Evolutionary conservation across 805 yeast species (phyloP), one percentile per base, ranked within the genome.

Genomic region (Spathaspora sp.): DNA sequence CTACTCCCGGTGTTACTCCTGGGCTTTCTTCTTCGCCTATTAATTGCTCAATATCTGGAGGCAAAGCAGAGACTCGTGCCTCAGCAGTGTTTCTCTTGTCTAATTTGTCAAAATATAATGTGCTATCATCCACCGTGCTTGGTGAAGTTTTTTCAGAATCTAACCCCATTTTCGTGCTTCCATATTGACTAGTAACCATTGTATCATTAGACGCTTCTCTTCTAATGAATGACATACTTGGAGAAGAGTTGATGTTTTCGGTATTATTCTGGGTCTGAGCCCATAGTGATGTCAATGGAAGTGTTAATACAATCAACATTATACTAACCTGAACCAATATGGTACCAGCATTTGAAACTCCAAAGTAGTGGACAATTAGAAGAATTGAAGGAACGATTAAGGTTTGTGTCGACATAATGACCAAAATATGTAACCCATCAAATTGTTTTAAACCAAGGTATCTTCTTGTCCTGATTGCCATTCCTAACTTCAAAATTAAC

Each of bases 221-320:
- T 19, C 40, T 38, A 10, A 52, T 19, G 19, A 52, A 52, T 5
- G 47, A 20, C 44, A 52, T 49, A 39, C 55, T 49, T 35, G 52
- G 52, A 28, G 52, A 44, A 7, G 46, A 18, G 17, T 49, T 49
- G 9, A 52, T 42, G 8, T 18, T 12, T 26, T 49, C 42, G 3
- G 49, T 61, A 51, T 80, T 80, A 58, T 85, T 83, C 1, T 86
- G 76, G 2, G 90, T 73, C 3, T 85, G 73, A 0, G 97, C 96
- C 97, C 97, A 91, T 79, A 91, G 79, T 0, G 96, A 82, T 0
- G 96, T 83, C 47, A 92, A 67, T 0, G 97, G 97, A 49, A 91
- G 72, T 3, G 92, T 87, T 26, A 89, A 62, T 0, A 87, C 86
- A 17, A 87, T 84, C 5, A 90, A 58, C 20, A 87, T 70, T 1